Evolutionary conservation across 176 grass and related monocot species (phyloP), one percentile per base, ranked within the genome.

Genomic region (Eragrostis nindensis): DNA sequence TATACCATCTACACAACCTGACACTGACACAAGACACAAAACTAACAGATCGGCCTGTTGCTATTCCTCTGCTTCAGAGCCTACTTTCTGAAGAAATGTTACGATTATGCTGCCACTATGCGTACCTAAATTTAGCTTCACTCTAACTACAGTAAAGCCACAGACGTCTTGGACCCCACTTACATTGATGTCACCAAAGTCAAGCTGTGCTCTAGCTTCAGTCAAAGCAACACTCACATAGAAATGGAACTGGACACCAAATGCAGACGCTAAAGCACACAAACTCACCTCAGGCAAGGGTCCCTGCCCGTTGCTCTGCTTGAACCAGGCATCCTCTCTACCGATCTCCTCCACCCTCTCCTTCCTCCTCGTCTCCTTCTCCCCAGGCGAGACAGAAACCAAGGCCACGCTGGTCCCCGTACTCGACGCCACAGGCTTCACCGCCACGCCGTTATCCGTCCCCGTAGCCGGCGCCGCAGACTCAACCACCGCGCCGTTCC

Each of bases 301-400:
- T 10, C 57, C 24, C 42, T 86, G 30, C 56, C 60, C 71, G 39
- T 63, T 62, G 41, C 24, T 36, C 43, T 68, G 73, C 71, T 93
- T 98, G 66, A 98, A 98, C 96, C 96, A 98, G 21, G 96, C 96
- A 55, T 95, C 96, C 87, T 98, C 96, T 86, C 24, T 78, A 7
- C 81, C 86, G 52, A 98, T 95, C 29, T 98, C 96, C 80, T 98
- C 96, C 70, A 98, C 83, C 17, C 88, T 86, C 82, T 91, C 80
- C 82, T 95, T 95, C 84, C 96, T 91, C 66, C 81, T 81, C 80
- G 2, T 86, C 86, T 98, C 95, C 8, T 83, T 75, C 46, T 70
- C 86, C 57, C n/a, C 64, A 6, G 55, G 77, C 71, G 21, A 8
- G 14, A 36, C 52, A 44, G 75, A 1, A n/a, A 62, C 82, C 49